Percentiles rank a stretch among this genome's conserved stretches.
Evolutionary conservation across 2,329 filamentous ascomycete genomes (phyloP).

Genomic region (Podosphaera leucotricha): DNA sequence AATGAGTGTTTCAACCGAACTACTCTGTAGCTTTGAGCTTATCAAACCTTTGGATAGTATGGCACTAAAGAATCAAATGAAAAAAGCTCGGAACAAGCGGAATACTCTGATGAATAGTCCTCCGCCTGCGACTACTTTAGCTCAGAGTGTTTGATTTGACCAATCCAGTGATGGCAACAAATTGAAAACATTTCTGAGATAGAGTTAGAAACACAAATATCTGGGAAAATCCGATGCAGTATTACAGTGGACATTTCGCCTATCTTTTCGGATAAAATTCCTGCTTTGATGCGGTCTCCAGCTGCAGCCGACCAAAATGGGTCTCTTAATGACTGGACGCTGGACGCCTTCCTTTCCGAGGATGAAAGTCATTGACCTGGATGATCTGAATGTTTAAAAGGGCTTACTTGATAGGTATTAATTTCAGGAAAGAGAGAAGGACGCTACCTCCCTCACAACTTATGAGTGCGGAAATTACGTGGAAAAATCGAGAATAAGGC

Average conservation of each 20-base stretch:
- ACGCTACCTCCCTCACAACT: background rate
- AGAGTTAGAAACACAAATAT: background rate
- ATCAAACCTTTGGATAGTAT: conserved; percentile 91
- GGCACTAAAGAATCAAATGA: conserved; percentile 94
- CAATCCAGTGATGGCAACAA: background rate
- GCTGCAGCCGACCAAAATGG: background rate
- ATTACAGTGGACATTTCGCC: background rate
- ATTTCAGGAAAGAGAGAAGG: background rate
- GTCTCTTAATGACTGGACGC: background rate
- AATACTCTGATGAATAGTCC: conserved; percentile 93
- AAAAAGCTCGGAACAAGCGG: conserved; percentile 86
- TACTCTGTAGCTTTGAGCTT: conserved; percentile 47
- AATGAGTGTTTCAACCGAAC: conserved; percentile 98
- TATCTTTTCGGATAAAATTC: background rate
- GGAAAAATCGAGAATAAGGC: background rate
- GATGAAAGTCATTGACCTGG: background rate
- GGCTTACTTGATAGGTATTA: background rate
- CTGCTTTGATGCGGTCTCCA: background rate
- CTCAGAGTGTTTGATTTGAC: conserved; percentile 10
- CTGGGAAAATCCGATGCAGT: background rate
- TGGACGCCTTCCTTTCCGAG: background rate
- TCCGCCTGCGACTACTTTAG: conserved; percentile 22
- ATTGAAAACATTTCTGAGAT: background rate
- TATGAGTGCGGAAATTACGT: background rate
- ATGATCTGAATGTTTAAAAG: background rate